Conservation (phyloP, 1,284 basidiomycete genomes). For the Boletus sp. region DNA sequence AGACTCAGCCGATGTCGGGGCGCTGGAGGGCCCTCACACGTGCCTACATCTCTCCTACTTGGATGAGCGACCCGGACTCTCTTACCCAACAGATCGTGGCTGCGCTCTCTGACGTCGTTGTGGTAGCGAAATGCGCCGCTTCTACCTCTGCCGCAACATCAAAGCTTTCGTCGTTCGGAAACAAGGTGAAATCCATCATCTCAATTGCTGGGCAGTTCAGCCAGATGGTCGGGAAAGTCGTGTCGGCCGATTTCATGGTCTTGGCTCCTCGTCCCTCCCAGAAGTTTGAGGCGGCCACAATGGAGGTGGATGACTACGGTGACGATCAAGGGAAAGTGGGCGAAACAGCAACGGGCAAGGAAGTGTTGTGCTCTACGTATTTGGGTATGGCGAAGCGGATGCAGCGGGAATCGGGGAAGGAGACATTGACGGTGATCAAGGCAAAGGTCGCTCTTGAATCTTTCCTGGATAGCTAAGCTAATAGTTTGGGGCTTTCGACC, state of each 20-base stretch:
- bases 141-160: not conserved
- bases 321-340: not conserved
- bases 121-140: constrained; percentile 8
- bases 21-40: constrained; percentile 19
- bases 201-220: constrained; percentile 6
- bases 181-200: constrained; percentile 10
- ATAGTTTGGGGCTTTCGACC: too few species aligned
- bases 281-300: constrained; percentile 9
- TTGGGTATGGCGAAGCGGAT: constrained; percentile 16
- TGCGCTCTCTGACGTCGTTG: constrained; percentile 9
- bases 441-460: constrained; percentile 15
- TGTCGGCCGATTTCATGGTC: constrained; percentile 17
- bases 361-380: constrained; percentile 14
- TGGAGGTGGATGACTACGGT: constrained; percentile 7
- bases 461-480: not conserved
- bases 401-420: constrained; percentile 2
- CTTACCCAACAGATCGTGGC: not conserved
- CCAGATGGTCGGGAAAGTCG: constrained; percentile 12
- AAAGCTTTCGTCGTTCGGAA: constrained; percentile 3
- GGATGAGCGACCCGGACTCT: not conserved
- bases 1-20: constrained; percentile 8
- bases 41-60: constrained; percentile 8
- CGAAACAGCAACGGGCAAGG: not conserved
- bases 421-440: constrained; percentile 10
- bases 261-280: not conserved